Evolutionary conservation across 23 red algal species (phyloP), one percentile per base, ranked within the genome.

Genomic region (Gracilaria domingensis): DNA sequence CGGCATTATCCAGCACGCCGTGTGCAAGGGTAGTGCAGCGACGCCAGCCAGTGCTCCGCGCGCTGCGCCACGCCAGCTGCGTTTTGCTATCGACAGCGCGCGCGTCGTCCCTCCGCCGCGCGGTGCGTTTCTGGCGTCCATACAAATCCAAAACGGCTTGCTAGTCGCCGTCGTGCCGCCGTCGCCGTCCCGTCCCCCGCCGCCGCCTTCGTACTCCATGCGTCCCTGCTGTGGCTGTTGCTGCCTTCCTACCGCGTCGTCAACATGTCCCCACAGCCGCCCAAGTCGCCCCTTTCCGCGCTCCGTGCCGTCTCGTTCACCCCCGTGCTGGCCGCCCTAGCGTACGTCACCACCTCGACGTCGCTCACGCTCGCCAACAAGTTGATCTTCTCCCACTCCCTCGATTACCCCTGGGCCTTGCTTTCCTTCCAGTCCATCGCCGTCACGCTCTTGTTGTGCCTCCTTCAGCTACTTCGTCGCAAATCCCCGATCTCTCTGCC

Each of bases 311-410:
- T 88, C 29, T 0, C 50, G 30, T 25, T 75, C 24, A 56, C 84
- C 24, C 79, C 83, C 21, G 6, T 87, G 50, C 32, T 87, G 0
- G 83, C 83, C 45, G 17, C n/a, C 14, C 55, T 79, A 4, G 44
- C 70, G 0, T 80, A 75, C 60, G 56, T 79, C 40, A 66, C 37
- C 25, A 56, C 58, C 25, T 80, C 75, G 6, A 80, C 75, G 32
- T 50, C 77, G n/a, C 71, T 95, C 29, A 98, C 91, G 39, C 84
- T 98, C 78, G 77, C 73, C 9, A 95, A 98, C 77, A 95, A 95
- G 59, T 40, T 67, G 40, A 66, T 98, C 26, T 95, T 98, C 66
- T 95, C 95, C 5, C 44, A 75, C 25, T 60, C 35, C 1, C 84
- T 95, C 12, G 82, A 95, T 66, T 95, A 81, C 57, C 91, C 91